These are phyloP conservation scores for Drechslera avenae DNA, from an alignment of 2,329 filamentous ascomycete genomes.

Conservation along the genomic window DNA sequence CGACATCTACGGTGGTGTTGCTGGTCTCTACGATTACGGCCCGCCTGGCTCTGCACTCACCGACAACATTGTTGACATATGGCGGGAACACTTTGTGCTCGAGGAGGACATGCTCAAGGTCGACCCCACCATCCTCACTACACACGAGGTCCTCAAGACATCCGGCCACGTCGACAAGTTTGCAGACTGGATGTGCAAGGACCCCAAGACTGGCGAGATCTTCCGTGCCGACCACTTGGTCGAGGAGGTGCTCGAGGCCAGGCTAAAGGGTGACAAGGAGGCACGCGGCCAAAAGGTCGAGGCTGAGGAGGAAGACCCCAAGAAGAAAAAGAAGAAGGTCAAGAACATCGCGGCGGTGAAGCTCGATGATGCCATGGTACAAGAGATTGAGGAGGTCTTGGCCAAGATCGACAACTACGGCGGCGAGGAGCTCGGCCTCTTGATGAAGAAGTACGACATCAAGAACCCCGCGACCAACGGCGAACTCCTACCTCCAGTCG, in stretches of 20 bases:
- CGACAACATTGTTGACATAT: constrained; percentile 84
- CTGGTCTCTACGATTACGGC: constrained; percentile 91
- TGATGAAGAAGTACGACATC: constrained; percentile 89
- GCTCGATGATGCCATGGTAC: constrained; percentile 81
- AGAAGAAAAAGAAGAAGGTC: constrained; percentile 88
- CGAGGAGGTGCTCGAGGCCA: constrained; percentile 86
- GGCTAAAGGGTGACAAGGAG: constrained; percentile 89
- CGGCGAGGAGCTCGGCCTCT: constrained; percentile 79
- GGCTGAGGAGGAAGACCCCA: constrained; percentile 75
- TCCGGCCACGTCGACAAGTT: constrained; percentile 96
- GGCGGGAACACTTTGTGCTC: constrained; percentile 92
- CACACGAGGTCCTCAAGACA: constrained; percentile 91
- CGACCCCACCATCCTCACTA: constrained; percentile 92
- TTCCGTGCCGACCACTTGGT: constrained; percentile 95
- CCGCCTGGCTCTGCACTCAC: constrained; percentile 86
- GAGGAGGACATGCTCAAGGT: constrained; percentile 96
- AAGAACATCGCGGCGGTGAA: constrained; percentile 69
- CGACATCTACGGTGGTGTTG: constrained; percentile 89
- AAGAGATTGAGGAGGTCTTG: constrained; percentile 89
- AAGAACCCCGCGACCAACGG: constrained; percentile 82
- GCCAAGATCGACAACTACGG: constrained; percentile 96
- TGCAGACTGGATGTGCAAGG: constrained; percentile 99
- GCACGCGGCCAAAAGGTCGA: constrained; percentile 80
- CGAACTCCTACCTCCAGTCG: constrained; percentile 77
- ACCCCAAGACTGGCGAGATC: constrained; percentile 96